phyloP scores from a whole-genome alignment of 2,329 filamentous ascomycete genomes.

The Aspergillus flavus region DNA sequence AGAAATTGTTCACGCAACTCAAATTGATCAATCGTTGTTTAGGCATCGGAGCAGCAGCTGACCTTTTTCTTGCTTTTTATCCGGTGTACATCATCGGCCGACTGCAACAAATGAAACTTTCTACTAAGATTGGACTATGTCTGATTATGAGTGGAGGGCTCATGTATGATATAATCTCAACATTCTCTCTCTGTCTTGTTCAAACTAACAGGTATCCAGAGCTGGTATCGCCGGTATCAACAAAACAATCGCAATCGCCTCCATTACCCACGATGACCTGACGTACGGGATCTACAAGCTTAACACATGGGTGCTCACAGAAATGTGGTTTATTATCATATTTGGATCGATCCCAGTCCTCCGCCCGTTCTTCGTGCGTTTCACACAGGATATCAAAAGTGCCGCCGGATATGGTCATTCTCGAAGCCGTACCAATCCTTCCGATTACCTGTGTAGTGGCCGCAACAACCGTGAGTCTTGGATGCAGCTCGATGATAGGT shows the following conservation, averaged over 20 bases:
- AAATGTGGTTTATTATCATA: conserved; percentile 25
- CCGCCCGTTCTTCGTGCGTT: conserved; percentile 18
- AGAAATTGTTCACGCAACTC: background rate
- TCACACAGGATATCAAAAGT: conserved; percentile 22
- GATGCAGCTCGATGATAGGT: background rate
- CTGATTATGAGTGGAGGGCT: conserved; percentile 23
- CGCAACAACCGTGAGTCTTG: background rate
- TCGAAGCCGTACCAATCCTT: background rate
- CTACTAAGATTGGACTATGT: conserved; percentile 21
- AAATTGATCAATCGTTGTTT: background rate
- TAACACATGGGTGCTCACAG: conserved; percentile 24
- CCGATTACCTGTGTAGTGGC: background rate
- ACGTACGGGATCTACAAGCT: conserved; percentile 21
- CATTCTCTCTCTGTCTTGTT: background rate
- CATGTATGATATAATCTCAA: conserved; percentile 10
- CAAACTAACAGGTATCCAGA: background rate
- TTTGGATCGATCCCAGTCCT: conserved; percentile 25
- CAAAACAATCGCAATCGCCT: conserved; percentile 22
- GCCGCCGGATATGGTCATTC: conserved; percentile 1
- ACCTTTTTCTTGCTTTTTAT: conserved; percentile 22
- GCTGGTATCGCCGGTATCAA: conserved; percentile 24
- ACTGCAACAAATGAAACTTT: conserved; percentile 20
- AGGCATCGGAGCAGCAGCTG: conserved; percentile 16
- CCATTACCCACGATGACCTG: conserved; percentile 15
- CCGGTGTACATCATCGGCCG: conserved; percentile 22